A percentile compares a stretch with the other conserved stretches of the same genome.
Conservation (phyloP, 495 filamentous ascomycete species). For the Trichoderma erinaceum region DNA sequence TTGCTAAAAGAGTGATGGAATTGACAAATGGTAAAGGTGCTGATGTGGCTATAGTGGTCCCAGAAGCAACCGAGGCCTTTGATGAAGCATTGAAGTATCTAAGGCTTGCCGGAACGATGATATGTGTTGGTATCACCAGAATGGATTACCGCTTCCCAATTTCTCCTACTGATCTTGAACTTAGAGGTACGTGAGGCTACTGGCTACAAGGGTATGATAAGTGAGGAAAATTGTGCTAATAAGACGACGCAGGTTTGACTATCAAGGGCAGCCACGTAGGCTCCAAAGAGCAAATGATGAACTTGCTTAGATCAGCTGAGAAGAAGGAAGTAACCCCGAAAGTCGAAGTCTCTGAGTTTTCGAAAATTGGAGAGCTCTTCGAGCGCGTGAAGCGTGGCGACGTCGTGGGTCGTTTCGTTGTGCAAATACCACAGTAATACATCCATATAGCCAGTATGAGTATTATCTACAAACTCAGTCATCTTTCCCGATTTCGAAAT, state of each 20-base stretch:
- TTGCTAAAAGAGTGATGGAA: background rate
- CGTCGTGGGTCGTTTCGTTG: background rate
- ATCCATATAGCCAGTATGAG: too few species aligned
- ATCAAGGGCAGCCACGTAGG: background rate
- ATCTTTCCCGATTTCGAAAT: background rate
- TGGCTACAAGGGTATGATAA: background rate
- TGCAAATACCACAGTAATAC: background rate
- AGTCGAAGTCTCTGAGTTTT: background rate
- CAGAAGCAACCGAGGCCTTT: background rate
- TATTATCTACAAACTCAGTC: background rate
- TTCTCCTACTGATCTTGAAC: background rate
- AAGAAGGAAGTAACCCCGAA: background rate
- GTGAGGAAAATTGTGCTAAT: background rate
- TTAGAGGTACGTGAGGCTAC: constrained; percentile 1
- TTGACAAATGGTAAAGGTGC: constrained; percentile 9
- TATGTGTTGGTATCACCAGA: background rate
- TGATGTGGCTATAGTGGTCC: background rate
- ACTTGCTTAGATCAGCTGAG: background rate
- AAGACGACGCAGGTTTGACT: background rate
- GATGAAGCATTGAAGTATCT: constrained; percentile 1
- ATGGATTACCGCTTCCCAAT: background rate
- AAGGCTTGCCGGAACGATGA: background rate
- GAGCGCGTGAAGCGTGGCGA: background rate
- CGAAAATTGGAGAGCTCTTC: background rate
- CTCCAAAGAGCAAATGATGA: background rate